phyloP scores from a whole-genome alignment of 2,329 filamentous ascomycete species.

The Colletotrichum acutatum region DNA sequence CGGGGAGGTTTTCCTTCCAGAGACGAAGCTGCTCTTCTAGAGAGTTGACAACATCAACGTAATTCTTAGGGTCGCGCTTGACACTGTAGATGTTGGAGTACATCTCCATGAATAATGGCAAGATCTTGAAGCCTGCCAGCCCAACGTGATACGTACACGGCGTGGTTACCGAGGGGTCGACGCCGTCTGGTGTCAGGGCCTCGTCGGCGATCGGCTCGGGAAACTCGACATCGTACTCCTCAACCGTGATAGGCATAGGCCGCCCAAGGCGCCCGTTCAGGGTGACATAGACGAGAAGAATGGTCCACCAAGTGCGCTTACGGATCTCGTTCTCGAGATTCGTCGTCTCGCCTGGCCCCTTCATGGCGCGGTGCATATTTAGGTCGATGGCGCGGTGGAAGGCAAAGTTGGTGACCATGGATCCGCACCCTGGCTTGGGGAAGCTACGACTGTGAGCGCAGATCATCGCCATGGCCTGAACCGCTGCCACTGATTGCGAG shows the following conservation, averaged over 20 bases:
- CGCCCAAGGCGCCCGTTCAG: conserved; percentile 80
- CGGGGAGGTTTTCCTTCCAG: conserved; percentile 74
- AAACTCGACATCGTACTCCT: conserved; percentile 83
- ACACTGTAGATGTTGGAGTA: conserved; percentile 82
- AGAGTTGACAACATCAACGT: conserved; percentile 70
- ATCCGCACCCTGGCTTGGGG: conserved; percentile 81
- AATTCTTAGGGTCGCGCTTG: conserved; percentile 69
- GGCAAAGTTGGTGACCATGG: conserved; percentile 73
- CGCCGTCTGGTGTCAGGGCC: conserved; percentile 71
- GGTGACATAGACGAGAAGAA: conserved; percentile 74
- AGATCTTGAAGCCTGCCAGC: conserved; percentile 72
- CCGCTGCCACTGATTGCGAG: conserved; percentile 71
- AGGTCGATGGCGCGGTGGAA: conserved; percentile 78
- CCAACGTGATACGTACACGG: conserved; percentile 76
- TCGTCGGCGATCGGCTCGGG: conserved; percentile 79
- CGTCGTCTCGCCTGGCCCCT: conserved; percentile 56
- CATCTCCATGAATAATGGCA: conserved; percentile 77
- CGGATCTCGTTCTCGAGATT: conserved; percentile 79
- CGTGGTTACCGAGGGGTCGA: conserved; percentile 64
- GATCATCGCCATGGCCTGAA: conserved; percentile 80
- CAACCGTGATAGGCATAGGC: conserved; percentile 78
- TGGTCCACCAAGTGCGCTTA: conserved; percentile 81
- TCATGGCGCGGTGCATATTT: conserved; percentile 78
- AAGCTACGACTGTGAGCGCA: conserved; percentile 79
- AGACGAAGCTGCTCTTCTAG: conserved; percentile 73